These are phyloP conservation scores for Crithidia acanthocephali DNA, from an alignment of 208 protist species.

Conservation along the genomic window DNA sequence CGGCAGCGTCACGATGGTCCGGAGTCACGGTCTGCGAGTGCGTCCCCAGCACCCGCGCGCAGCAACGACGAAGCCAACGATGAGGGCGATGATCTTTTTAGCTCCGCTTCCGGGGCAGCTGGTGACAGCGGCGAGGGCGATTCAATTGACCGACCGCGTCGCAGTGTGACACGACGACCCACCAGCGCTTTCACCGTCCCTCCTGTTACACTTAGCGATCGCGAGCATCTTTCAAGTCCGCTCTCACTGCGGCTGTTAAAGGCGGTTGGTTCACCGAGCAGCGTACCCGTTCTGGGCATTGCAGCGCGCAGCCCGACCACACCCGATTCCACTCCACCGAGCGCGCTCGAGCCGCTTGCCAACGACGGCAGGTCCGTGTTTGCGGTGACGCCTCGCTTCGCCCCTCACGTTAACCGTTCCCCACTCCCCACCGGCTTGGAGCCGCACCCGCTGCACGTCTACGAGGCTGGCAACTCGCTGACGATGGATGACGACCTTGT, in stretches of 20 bases:
- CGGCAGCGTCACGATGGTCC: neutral
- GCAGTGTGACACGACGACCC: constrained; percentile 6
- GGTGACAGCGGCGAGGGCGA: neutral
- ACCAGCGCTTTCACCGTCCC: neutral
- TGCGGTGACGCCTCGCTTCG: neutral
- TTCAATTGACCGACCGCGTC: neutral
- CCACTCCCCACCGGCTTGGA: neutral
- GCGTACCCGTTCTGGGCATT: neutral
- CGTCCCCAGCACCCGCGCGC: too few relatives aligned
- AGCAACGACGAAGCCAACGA: neutral
- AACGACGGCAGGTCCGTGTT: neutral
- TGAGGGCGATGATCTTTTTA: constrained; percentile 3
- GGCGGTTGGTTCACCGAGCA: neutral
- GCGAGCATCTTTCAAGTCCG: neutral
- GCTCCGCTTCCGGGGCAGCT: neutral
- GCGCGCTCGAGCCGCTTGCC: neutral
- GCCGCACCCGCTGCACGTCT: neutral
- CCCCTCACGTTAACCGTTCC: neutral
- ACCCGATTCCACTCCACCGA: neutral
- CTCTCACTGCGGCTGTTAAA: neutral
- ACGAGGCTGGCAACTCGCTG: constrained; percentile 3
- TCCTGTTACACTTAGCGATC: neutral
- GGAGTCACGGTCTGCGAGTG: neutral
- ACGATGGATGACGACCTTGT: constrained; percentile 16
- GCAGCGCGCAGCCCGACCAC: neutral